These are phyloP conservation scores for Penicillium silybi DNA, from an alignment of 495 filamentous ascomycete genomes.

Conservation along the genomic window DNA sequence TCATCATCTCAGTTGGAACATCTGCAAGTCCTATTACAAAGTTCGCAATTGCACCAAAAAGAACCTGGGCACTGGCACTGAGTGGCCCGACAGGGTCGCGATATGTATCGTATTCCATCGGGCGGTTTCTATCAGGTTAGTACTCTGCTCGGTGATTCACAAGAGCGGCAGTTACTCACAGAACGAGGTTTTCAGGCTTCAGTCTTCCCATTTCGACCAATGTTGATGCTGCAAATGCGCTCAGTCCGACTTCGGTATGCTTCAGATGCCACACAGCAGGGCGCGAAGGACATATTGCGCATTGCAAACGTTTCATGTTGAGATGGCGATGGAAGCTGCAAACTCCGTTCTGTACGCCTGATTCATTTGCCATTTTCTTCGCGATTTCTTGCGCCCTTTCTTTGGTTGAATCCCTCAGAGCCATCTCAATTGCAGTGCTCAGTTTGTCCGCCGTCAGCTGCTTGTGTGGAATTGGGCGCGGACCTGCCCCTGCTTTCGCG, in stretches of 20 bases:
- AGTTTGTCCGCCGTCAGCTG: conserved; percentile 60
- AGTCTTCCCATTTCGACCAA: conserved; percentile 59
- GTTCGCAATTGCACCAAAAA: conserved; percentile 69
- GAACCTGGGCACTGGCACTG: conserved; percentile 64
- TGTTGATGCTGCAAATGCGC: conserved; percentile 63
- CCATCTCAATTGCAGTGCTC: conserved; percentile 56
- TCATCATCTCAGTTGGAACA: conserved; percentile 70
- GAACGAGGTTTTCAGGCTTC: conserved; percentile 60
- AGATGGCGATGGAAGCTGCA: conserved; percentile 68
- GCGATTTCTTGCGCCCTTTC: conserved; percentile 57
- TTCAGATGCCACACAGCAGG: conserved; percentile 69
- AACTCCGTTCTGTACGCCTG: conserved; percentile 59
- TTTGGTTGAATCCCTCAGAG: conserved; percentile 52
- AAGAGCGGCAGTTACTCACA: conserved; percentile 44
- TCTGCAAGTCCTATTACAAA: conserved; percentile 81
- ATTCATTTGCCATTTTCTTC: conserved; percentile 57
- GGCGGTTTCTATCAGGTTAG: conserved; percentile 49
- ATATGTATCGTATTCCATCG: conserved; percentile 66
- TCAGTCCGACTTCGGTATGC: conserved; percentile 58
- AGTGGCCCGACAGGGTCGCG: conserved; percentile 70
- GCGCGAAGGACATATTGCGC: conserved; percentile 58
- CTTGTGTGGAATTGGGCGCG: conserved; percentile 65
- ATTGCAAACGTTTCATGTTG: conserved; percentile 56
- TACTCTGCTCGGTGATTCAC: neutral
- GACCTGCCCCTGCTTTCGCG: conserved; percentile 66